phyloP scores from a whole-genome alignment of 2,329 filamentous ascomycete genomes.

The Delphinella strobiligena region DNA sequence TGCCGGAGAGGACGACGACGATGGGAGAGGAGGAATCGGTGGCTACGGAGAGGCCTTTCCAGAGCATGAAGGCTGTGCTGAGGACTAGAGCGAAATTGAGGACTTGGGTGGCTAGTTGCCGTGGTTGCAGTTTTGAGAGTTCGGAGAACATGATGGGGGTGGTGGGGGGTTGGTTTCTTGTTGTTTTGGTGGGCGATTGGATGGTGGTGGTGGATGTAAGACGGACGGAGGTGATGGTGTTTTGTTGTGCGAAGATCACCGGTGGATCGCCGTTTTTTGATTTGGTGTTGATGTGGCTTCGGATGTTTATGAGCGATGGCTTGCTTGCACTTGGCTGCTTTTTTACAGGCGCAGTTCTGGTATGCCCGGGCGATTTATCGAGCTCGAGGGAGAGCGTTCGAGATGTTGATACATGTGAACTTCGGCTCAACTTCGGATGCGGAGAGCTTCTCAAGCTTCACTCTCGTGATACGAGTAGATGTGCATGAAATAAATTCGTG shows the following conservation, averaged over 20 bases:
- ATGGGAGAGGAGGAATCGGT: slow-evolving; percentile 57
- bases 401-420: background rate
- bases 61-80: slow-evolving; percentile 84
- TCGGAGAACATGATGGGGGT: slow-evolving; percentile 50
- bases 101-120: slow-evolving; percentile 68
- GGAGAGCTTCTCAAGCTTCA: background rate
- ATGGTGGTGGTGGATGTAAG: background rate
- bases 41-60: slow-evolving; percentile 73
- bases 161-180: background rate
- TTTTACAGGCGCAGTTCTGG: no score
- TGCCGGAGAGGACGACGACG: slow-evolving; percentile 73
- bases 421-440: background rate
- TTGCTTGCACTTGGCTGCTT: no score
- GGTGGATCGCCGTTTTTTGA: no score
- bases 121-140: slow-evolving; percentile 56
- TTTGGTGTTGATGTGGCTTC: no score
- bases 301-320: no score
- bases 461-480: no score
- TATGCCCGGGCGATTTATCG: no score
- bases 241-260: no score
- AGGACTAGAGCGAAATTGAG: slow-evolving; percentile 87
- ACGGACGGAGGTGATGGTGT: no score
- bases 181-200: background rate
- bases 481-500: no score
- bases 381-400: background rate